A percentile compares a stretch with the other conserved stretches of the same genome.
phyloP scores from a whole-genome alignment of 257 asterid genomes.

The Solanum appendiculatum region DNA sequence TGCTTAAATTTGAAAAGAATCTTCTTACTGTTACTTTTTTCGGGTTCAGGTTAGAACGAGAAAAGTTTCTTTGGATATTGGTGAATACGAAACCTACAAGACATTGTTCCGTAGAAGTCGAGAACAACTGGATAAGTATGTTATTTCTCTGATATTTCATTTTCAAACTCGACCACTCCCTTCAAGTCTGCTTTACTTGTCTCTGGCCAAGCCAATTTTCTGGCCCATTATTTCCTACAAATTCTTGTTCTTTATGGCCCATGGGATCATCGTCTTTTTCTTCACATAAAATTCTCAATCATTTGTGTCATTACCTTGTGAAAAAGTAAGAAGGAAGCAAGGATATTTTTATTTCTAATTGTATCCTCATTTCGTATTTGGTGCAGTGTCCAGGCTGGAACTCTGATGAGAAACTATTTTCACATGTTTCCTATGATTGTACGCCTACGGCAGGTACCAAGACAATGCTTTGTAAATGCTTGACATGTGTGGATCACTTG shows the following conservation, averaged over 20 bases:
- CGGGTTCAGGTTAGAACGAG: slow-evolving; percentile 51
- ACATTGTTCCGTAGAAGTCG: slow-evolving; percentile 25
- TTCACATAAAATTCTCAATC: too few species aligned
- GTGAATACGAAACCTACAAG: slow-evolving; percentile 51
- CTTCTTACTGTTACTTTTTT: neutral
- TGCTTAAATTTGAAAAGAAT: neutral
- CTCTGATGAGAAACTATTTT: neutral
- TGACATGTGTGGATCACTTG: too few species aligned
- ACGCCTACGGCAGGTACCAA: neutral
- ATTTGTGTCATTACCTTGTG: too few species aligned
- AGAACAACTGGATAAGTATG: slow-evolving; percentile 67
- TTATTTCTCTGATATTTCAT: too few species aligned
- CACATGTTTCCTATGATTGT: neutral
- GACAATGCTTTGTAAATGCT: neutral
- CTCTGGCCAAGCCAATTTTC: too few species aligned
- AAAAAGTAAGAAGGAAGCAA: too few species aligned
- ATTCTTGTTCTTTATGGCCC: neutral
- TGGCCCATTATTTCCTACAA: neutral
- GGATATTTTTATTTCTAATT: neutral
- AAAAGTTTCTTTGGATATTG: slow-evolving; percentile 55
- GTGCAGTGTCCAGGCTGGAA: neutral
- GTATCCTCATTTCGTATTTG: neutral
- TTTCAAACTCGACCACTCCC: neutral
- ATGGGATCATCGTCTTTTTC: too few species aligned
- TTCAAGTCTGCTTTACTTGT: neutral